These are phyloP conservation scores for Nowakowskiella sp. DNA, from an alignment of 192 early-diverging fungal genomes.

Conservation along the genomic window DNA sequence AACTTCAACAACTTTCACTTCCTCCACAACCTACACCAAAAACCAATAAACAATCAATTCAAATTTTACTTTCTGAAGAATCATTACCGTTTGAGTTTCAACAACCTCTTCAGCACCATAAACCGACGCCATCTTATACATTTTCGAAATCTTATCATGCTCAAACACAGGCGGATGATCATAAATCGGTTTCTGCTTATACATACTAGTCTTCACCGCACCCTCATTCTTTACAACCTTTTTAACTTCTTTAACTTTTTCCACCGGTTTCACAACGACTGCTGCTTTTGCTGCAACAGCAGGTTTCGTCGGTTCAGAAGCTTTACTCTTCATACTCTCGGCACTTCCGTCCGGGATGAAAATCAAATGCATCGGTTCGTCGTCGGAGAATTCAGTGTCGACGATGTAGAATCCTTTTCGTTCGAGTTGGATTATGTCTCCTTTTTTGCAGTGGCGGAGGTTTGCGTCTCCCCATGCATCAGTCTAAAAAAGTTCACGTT, in stretches of 20 bases:
- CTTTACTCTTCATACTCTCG: too few relatives aligned
- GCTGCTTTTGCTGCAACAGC: too few relatives aligned
- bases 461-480: conserved; percentile 42
- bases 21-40: too few relatives aligned
- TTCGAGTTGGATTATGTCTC: conserved; percentile 94
- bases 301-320: too few relatives aligned
- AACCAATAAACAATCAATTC: too few relatives aligned
- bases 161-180: conserved; percentile 21
- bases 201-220: too few relatives aligned
- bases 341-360: conserved; percentile 90
- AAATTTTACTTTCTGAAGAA: too few relatives aligned
- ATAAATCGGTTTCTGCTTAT: conserved; percentile 32
- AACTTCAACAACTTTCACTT: too few relatives aligned
- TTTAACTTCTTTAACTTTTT: too few relatives aligned
- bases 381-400: conserved; percentile 50
- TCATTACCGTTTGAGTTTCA: too few relatives aligned
- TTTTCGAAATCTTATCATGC: conserved; percentile 32
- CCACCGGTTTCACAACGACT: too few relatives aligned
- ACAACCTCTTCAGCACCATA: conserved; percentile 33
- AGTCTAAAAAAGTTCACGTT: conserved; percentile 5
- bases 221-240: too few relatives aligned
- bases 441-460: conserved; percentile 32
- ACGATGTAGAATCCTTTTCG: conserved; percentile 92
- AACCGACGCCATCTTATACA: conserved; percentile 41
- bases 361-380: conserved; percentile 72